Evolutionary conservation across 225 moss, liverwort and hornwort genomes (phyloP), one percentile per base, ranked within the genome.

Genomic region (Climacium dendroides): DNA sequence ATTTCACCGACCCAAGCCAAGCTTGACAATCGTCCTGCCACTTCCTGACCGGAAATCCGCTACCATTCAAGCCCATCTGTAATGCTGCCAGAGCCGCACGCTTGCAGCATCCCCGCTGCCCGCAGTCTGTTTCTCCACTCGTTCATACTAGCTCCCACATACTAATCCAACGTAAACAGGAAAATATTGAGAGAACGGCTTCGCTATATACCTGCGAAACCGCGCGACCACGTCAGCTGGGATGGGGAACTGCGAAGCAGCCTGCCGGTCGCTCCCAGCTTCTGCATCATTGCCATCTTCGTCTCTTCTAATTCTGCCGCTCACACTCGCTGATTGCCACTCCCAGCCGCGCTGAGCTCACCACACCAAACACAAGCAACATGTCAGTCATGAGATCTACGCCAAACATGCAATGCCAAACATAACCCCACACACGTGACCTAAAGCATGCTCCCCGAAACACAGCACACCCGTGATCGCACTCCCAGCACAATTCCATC

Each of bases 251-350:
- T 88, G 86, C 89, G 91, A 64, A 90, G 90, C 88, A 92, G 41
- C 57, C 88, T 87, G 77, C 89, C 61, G n/a, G 93, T 71, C 50
- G 89, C 85, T 85, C 93, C 90, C 78, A 92, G 37, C 87, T 85
- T 94, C 89, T 92, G 93, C 75, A 94, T 64, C 91, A 89, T 83
- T 76, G 91, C 90, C 93, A 94, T 92, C 62, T 53, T 89, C 66
- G 78, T 58, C 41, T 53, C 61, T 26, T 82, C 75, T 29, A 72
- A 63, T 48, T 84, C 59, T 69, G 26, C 69, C 74, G 61, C 53
- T 70, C 74, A 62, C 57, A 74, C 53, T 61, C 58, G 64, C 62
- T 15, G 53, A 79, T 58, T 41, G 66, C 64, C 72, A 28, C 87
- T 85, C 37, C 58, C 53, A 26, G 64, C 61, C 58, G 26, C n/a